Percentiles rank a stretch among this genome's conserved stretches.
Evolutionary conservation across 768 basidiomycete genomes (phyloP).

Genomic region (Lactifluus pinguis): DNA sequence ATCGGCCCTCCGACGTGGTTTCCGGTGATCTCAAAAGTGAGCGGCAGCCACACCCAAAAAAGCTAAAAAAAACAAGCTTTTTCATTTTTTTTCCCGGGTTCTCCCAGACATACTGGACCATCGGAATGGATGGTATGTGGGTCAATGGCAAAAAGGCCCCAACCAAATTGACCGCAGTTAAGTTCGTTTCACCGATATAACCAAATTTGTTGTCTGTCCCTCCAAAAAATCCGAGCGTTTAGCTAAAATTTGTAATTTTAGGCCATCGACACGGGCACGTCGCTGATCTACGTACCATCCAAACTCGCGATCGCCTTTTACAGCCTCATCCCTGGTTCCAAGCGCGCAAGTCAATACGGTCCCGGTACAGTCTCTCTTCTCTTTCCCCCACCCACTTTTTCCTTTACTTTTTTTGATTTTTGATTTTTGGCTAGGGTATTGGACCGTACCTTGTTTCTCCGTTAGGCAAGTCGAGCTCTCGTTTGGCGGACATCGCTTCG

Average conservation of each 20-base stretch:
- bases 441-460: conserved; percentile 43
- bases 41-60: background rate
- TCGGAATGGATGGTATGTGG: conserved; percentile 38
- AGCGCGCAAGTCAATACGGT: conserved; percentile 35
- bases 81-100: background rate
- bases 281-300: conserved; percentile 50
- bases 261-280: conserved; percentile 65
- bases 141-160: conserved; percentile 24
- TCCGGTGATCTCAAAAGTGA: conserved; percentile 29
- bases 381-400: too few species aligned
- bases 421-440: conserved; percentile 35
- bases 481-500: conserved; percentile 35
- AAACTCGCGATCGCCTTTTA: conserved; percentile 40
- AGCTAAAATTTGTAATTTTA: conserved; percentile 19
- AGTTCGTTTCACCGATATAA: conserved; percentile 1
- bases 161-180: conserved; percentile 32
- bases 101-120: conserved; percentile 51
- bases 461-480: conserved; percentile 32
- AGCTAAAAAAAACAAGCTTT: too few species aligned
- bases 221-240: background rate
- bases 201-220: too few species aligned
- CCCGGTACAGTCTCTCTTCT: conserved; percentile 27
- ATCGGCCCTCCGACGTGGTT: conserved; percentile 31
- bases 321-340: conserved; percentile 40
- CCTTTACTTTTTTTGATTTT: too few species aligned